These are phyloP conservation scores for Yamadazyma triangularis DNA, from an alignment of 1,139 yeast species.

Conservation along the genomic window DNA sequence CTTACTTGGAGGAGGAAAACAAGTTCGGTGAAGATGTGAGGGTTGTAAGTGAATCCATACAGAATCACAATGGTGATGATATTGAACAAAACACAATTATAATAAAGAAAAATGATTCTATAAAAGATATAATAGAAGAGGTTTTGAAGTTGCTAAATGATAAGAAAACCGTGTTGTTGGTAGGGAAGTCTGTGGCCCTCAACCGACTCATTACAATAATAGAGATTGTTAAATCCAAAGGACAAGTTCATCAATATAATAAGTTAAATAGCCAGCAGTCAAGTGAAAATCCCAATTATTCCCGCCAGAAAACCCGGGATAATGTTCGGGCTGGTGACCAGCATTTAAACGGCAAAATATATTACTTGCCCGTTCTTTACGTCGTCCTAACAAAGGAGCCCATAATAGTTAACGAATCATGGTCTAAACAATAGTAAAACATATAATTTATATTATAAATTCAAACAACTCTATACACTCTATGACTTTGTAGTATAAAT, in stretches of 20 bases:
- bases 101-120: slow-evolving; percentile 9
- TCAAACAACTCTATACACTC: too few species aligned
- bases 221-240: slow-evolving; percentile 11
- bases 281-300: slow-evolving; percentile 8
- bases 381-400: too few species aligned
- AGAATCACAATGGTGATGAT: too few species aligned
- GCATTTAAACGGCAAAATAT: too few species aligned
- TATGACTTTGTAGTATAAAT: too few species aligned
- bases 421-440: not conserved
- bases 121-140: slow-evolving; percentile 9
- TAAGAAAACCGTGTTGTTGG: slow-evolving; percentile 5
- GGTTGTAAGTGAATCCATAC: too few species aligned
- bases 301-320: too few species aligned
- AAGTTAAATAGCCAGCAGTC: slow-evolving; percentile 10
- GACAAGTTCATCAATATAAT: slow-evolving; percentile 9
- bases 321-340: too few species aligned
- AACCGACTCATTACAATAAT: slow-evolving; percentile 11
- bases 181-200: slow-evolving; percentile 8
- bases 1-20: too few species aligned
- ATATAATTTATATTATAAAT: slow-evolving; percentile 9
- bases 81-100: slow-evolving; percentile 8
- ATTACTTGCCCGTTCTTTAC: too few species aligned
- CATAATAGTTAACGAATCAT: not conserved
- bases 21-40: too few species aligned
- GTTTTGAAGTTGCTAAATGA: slow-evolving; percentile 3